These are phyloP conservation scores for Backusella mclennaniae DNA, from an alignment of 192 early-diverging fungal genomes.

Conservation along the genomic window DNA sequence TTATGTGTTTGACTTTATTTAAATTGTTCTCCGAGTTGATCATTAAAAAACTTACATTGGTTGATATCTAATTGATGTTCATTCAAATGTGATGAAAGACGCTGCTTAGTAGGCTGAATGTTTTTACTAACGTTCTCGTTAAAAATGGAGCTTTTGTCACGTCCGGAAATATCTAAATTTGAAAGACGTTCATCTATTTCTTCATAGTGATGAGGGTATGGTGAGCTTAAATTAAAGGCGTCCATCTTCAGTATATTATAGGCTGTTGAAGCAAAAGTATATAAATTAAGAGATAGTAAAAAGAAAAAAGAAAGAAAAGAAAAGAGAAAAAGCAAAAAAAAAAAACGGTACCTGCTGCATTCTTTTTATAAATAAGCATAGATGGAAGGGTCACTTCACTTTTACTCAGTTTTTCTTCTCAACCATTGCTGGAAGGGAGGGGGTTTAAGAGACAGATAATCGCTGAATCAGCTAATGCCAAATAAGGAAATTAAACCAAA, in stretches of 20 bases:
- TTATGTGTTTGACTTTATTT: not conserved
- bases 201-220: not conserved
- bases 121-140: not conserved
- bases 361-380: not conserved
- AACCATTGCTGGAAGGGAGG: not conserved
- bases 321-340: constrained; percentile 9
- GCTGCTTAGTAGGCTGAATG: not conserved
- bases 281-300: not conserved
- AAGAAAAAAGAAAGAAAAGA: not conserved
- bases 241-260: not conserved
- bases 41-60: not conserved
- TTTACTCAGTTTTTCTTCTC: not conserved
- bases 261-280: not conserved
- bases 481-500: not conserved
- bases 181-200: constrained; percentile 14
- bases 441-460: not conserved
- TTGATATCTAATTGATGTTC: not conserved
- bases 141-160: not conserved
- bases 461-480: not conserved
- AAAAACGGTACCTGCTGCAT: not conserved
- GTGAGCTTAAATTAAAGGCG: not conserved
- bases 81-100: not conserved
- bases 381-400: not conserved
- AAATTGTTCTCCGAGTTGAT: not conserved
- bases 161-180: not conserved